Percentiles rank a stretch among this genome's conserved stretches.
Evolutionary conservation across 148 eudicot genomes (phyloP).

Genomic region (Amaranthus palmeri): DNA sequence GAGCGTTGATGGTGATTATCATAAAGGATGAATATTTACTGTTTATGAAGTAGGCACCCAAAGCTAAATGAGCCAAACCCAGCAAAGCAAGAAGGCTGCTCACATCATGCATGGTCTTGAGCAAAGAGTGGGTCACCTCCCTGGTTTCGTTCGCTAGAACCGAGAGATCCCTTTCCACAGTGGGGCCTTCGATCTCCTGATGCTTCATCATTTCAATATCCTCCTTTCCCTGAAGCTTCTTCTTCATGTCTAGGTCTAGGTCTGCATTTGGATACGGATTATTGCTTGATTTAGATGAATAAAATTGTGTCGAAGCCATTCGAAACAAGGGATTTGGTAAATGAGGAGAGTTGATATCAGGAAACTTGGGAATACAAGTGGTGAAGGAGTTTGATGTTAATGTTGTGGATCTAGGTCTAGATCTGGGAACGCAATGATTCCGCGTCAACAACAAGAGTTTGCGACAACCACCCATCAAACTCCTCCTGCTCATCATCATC

Average conservation of each 20-base stretch:
- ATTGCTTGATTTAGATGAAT: not conserved
- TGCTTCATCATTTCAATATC: slow-evolving; percentile 29
- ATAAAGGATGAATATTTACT: not conserved
- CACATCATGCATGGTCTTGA: slow-evolving; percentile 30
- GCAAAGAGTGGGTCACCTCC: slow-evolving; percentile 24
- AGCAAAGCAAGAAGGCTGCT: slow-evolving; percentile 46
- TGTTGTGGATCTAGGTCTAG: too few relatives aligned
- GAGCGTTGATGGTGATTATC: slow-evolving; percentile 33
- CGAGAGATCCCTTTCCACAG: slow-evolving; percentile 68
- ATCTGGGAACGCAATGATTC: too few relatives aligned
- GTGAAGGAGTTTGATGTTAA: not conserved
- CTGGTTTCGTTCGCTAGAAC: slow-evolving; percentile 42
- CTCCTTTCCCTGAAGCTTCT: too few relatives aligned
- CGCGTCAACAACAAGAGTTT: not conserved
- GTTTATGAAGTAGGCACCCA: slow-evolving; percentile 50
- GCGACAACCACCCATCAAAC: not conserved
- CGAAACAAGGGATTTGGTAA: not conserved
- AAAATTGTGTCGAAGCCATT: not conserved
- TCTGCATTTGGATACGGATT: slow-evolving; percentile 12
- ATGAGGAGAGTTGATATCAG: not conserved
- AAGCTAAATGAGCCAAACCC: slow-evolving; percentile 47
- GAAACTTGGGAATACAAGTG: not conserved
- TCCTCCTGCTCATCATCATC: not conserved
- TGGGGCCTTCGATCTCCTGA: slow-evolving; percentile 79
- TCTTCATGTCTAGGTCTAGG: slow-evolving; percentile 27